Evolutionary conservation across 805 yeast genomes (phyloP), one percentile per base, ranked within the genome.

Genomic region (Saturnispora saitoi): DNA sequence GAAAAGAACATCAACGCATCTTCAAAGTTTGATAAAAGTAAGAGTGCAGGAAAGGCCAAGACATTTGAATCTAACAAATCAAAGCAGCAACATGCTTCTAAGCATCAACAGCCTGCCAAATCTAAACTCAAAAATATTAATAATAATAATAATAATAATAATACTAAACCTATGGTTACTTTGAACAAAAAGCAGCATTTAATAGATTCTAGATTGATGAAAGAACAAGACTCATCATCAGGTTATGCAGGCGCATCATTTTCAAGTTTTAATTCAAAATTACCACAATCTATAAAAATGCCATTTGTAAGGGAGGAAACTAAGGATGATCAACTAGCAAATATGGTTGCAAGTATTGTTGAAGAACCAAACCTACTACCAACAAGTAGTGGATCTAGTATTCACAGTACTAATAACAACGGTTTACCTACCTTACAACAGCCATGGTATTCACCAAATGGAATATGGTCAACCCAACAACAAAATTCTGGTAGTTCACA

Each of bases 191-290:
- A 42, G 9, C 12, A 9, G 15, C 43, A 42, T n/a, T 19, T 11
- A 12, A 37, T 30, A 17, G 46, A 5, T 19, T 37, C 41, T 37
- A 37, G 22, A 37, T 5, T 15, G 4, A 32, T 26, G 17, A n/a
- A 34, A 32, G 46, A 29, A 43, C 42, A 39, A 47, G 34, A 29
- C 28, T 17, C 17, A 12, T 20, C 26, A 26, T n/a, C 11, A 14
- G 40, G 46, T n/a, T 49, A 49, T 44, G 55, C 55, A 2, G 55
- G 55, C 14, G 49, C 55, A 19, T 50, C 53, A 15, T 52, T 52
- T 26, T 48, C 50, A 36, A 48, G 42, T 14, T 50, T 50, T 46
- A 53, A 50, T 31, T 19, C 48, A 6, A 39, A 45, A 15, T 43
- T 50, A 10, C 42, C 53, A 7, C 48, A 44, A 22, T 48, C 51